Evolutionary conservation across 2,329 filamentous ascomycete genomes (phyloP), one percentile per base, ranked within the genome.

Genomic region (Geosmithia flava): DNA sequence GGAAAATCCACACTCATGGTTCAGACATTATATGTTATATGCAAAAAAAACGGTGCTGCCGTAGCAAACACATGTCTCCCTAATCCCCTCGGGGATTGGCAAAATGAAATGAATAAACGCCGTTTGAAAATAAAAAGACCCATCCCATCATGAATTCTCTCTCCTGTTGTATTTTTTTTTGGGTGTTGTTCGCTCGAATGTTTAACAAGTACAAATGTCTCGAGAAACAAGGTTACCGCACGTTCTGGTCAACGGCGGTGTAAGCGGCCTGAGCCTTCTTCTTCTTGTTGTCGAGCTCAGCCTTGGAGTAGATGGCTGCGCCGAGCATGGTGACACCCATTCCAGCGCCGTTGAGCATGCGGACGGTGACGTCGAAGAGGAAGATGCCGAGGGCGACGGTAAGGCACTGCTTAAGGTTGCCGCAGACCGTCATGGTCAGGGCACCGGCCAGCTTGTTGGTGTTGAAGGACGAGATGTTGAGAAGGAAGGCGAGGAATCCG

Each of bases 391-490:
- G 61, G 37, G 74, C 60, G 13, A 79, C 74, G 1, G 75, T 78
- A 42, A 78, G 58, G 51, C 72, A 74, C 58, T 78, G 75, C 64
- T 79, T 79, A 49, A 79, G 62, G 55, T 79, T 79, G 48, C 72
- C 75, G 51, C 74, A 76, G 5, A 80, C 74, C 7, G 74, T 76
- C 71, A 80, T 78, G 39, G 75, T 79, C 48, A 80, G 59, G 17
- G 75, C 75, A 47, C 76, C 75, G 6, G 74, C 71, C 39, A 74
- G 63, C 61, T 76, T 76, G 61, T 79, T 79, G 47, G 76, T 75
- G 50, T 71, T 70, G 59, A 80, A 78, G 3, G 72, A 76, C 33
- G 74, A 70, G 42, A 78, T 68, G 55, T 79, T 80, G 50, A 78
- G 69, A 7, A 72, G 62, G 48, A 79, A 74, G 11, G 76, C 76